These are phyloP conservation scores for Meyerozyma carpophila DNA, from an alignment of 1,139 yeast genomes.

Conservation along the genomic window DNA sequence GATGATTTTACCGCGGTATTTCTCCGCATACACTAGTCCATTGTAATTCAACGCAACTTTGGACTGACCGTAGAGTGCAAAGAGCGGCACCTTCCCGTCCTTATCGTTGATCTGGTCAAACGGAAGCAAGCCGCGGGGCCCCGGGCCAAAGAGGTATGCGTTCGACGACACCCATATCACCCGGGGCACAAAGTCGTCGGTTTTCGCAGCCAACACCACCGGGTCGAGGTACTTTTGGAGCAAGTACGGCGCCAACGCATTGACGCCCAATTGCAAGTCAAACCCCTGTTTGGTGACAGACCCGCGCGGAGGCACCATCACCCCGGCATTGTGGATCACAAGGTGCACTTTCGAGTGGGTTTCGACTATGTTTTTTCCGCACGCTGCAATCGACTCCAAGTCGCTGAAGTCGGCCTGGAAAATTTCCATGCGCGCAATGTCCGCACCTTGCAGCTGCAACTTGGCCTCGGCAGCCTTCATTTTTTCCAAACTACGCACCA, in stretches of 20 bases:
- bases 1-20: constrained; percentile 25
- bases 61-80: constrained; percentile 37
- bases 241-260: constrained; percentile 45
- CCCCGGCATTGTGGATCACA: constrained; percentile 23
- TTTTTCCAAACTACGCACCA: constrained; percentile 31
- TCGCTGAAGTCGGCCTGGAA: constrained; percentile 38
- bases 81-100: constrained; percentile 4
- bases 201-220: constrained; percentile 22
- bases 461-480: constrained; percentile 26
- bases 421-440: constrained; percentile 10
- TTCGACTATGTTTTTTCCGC: constrained; percentile 24
- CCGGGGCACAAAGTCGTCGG: constrained; percentile 17
- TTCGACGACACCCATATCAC: constrained; percentile 45
- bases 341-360: constrained; percentile 9
- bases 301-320: constrained; percentile 37
- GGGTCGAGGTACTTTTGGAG: constrained; percentile 42
- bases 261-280: constrained; percentile 45
- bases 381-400: constrained; percentile 37
- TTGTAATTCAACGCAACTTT: constrained; percentile 42
- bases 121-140: constrained; percentile 29
- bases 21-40: constrained; percentile 35
- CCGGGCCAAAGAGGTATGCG: constrained; percentile 30
- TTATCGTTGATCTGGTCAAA: constrained; percentile 30
- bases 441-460: constrained; percentile 14
- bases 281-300: constrained; percentile 34